Conservation (phyloP, 1,139 yeast genomes). For the Pneumocystis jirovecii region DNA sequence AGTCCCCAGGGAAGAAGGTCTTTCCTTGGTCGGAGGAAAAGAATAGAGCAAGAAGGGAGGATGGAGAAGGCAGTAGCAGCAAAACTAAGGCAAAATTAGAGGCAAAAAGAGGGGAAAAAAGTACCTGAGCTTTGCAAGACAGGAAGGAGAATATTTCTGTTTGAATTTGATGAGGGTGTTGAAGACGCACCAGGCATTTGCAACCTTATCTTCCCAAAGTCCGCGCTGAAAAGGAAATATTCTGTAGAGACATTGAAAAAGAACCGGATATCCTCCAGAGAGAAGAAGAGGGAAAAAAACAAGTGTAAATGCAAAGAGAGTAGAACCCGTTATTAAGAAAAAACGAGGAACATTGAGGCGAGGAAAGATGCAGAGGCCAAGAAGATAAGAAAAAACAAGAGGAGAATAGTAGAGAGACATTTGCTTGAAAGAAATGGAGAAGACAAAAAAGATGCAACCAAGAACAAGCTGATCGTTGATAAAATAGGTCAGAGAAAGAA, state of each 20-base stretch:
- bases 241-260: conserved; percentile 36
- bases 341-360: conserved; percentile 17
- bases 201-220: conserved; percentile 94
- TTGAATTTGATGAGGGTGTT: conserved; percentile 64
- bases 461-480: conserved; percentile 46
- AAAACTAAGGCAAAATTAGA: conserved; percentile 30
- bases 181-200: conserved; percentile 90
- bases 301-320: conserved; percentile 38
- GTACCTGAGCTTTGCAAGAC: conserved; percentile 38
- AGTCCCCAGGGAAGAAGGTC: conserved; percentile 54
- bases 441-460: conserved; percentile 69
- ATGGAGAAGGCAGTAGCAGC: conserved; percentile 50
- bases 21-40: conserved; percentile 39
- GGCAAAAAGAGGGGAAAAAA: not conserved
- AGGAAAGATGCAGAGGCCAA: conserved; percentile 34
- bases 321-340: conserved; percentile 41
- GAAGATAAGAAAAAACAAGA: conserved; percentile 61
- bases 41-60: conserved; percentile 46
- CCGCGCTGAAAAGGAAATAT: conserved; percentile 90
- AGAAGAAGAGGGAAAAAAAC: conserved; percentile 50
- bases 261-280: conserved; percentile 17
- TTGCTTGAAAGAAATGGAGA: conserved; percentile 74
- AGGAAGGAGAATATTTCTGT: conserved; percentile 36
- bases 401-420: conserved; percentile 94
- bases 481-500: conserved; percentile 52